phyloP scores from a whole-genome alignment of 139 green algal species.

The Diplosphaera chodatii region DNA sequence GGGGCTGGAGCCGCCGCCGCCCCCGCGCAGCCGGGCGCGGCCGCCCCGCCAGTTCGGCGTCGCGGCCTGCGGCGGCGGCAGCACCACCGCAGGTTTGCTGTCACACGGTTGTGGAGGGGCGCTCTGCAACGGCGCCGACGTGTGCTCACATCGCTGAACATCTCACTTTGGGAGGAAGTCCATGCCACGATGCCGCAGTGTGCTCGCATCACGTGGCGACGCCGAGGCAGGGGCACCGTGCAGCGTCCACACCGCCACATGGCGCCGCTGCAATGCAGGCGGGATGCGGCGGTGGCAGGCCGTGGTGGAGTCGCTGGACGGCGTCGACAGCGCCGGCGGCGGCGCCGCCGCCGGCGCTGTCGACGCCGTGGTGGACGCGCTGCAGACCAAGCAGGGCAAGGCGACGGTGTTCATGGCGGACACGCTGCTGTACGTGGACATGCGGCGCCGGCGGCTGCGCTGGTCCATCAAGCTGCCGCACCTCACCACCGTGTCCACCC shows the following conservation, averaged over 20 bases:
- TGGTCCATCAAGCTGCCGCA: constrained; percentile 21
- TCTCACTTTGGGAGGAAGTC: no score
- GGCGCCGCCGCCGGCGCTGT: no score
- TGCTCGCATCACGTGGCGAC: no score
- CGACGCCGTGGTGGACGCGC: constrained; percentile 24
- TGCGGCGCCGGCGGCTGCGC: constrained; percentile 9
- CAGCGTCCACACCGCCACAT: no score
- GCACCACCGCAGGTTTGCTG: no score
- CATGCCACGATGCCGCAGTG: no score
- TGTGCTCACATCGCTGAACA: no score
- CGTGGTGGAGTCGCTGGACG: constrained; percentile 7
- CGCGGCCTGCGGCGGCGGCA: neutral
- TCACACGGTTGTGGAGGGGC: no score
- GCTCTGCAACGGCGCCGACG: no score
- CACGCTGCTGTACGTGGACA: constrained; percentile 27
- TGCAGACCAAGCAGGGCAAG: constrained; percentile 38
- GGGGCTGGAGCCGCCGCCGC: constrained; percentile 4
- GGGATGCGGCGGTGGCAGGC: constrained; percentile 12
- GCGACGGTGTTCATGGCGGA: constrained; percentile 22
- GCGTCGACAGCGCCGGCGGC: constrained; percentile 8
- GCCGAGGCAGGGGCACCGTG: no score
- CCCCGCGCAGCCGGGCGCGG: constrained; percentile 14
- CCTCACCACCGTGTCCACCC: constrained; percentile 13
- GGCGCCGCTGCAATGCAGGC: no score
- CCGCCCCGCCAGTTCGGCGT: constrained; percentile 19